Base-by-base conservation (phyloP, 345 rosid species). In the Pugionium dolabratum region DNA sequence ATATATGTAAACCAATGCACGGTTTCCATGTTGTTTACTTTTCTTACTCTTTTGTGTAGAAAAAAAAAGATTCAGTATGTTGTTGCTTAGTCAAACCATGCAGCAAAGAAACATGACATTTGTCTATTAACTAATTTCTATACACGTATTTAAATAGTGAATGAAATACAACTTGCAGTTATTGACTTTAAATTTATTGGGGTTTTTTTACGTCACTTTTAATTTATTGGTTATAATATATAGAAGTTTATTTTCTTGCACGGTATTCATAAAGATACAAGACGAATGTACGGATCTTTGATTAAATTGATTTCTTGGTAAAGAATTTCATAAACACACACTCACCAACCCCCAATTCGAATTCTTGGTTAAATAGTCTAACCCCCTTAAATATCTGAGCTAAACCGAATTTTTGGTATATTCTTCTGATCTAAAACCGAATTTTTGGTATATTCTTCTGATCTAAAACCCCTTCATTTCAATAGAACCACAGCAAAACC, bases 161-260 rank as follows among this genome's bases (percentile, higher is more conserved):
- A n/a, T 34, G 10, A 27, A 41, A 33, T 54, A 46, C 62, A 62
- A 62, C 75, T 62, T 54, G 75, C 43, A 39, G 2, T 8, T 62
- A 37, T 54, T 71, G 69, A 71, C 64, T 62, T 18, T 18, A 18
- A 18, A n/a, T n/a, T 18, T 18, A 18, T 18, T 18, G 18, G 18
- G 18, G 0, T 18, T 18, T 18, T 18, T 18, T 18, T 18, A 18
- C 18, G 18, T 18, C 18, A 18, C 18, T 18, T 54, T 58, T 9
- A 10, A 27, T 18, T 31, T 48, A 31, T 18, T 26, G 31, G 30
- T 25, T 67, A 48, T 59, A 39, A 25, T 8, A 37, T 37, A 37
- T 37, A 42, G 44, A 4, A 9, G 25, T 60, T 41, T 31, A 6
- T 6, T 41, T 39, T 41, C 41, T 39, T 49, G 57, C 33, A 63